phyloP scores from a whole-genome alignment of 2,329 filamentous ascomycete species.

The Talaromyces amestolkiae region DNA sequence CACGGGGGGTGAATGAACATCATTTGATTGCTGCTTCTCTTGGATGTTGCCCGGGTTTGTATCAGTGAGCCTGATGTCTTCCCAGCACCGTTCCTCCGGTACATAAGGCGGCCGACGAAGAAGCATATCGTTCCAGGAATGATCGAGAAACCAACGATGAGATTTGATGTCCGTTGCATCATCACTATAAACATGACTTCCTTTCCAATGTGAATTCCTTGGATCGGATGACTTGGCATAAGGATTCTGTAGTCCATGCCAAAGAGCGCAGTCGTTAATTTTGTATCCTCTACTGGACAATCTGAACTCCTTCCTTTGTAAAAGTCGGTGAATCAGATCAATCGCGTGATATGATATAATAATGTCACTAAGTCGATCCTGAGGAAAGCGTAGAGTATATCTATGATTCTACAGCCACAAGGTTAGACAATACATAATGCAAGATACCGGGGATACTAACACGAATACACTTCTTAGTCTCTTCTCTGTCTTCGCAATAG shows the following conservation, averaged over 20 bases:
- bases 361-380: conserved; percentile 50
- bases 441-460: conserved; percentile 46
- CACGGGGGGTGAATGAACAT: neutral
- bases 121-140: conserved; percentile 76
- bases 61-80: conserved; percentile 86
- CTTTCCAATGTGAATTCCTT: conserved; percentile 40
- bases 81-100: conserved; percentile 64
- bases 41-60: conserved; percentile 55
- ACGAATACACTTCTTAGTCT: conserved; percentile 83
- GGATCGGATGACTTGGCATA: conserved; percentile 24
- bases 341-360: conserved; percentile 68
- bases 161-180: conserved; percentile 87
- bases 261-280: conserved; percentile 55
- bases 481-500: conserved; percentile 72
- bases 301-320: conserved; percentile 71
- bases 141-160: conserved; percentile 79
- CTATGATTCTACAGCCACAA: conserved; percentile 61
- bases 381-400: conserved; percentile 68
- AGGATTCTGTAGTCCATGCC: conserved; percentile 29
- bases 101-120: conserved; percentile 72
- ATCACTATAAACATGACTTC: conserved; percentile 72
- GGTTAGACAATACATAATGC: neutral
- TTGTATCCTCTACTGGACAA: conserved; percentile 75
- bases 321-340: conserved; percentile 69
- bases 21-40: neutral